A percentile compares a stretch with the other conserved stretches of the same genome.
These are phyloP conservation scores for Castanea sativa DNA, from an alignment of 306 rosid species.

Conservation along the genomic window DNA sequence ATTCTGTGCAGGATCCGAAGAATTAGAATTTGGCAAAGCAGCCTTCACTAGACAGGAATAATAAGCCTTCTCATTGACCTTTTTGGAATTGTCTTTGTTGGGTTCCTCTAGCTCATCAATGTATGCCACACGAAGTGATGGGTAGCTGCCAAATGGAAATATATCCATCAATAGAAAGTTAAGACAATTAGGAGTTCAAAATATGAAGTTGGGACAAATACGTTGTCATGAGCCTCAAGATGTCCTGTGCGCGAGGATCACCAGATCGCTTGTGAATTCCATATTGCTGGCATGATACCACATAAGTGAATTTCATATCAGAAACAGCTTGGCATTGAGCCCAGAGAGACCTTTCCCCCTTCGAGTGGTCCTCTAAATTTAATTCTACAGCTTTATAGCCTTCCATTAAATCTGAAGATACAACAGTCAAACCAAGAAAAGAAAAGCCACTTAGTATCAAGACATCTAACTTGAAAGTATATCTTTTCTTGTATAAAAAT, in stretches of 20 bases:
- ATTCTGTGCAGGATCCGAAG: constrained; percentile 77
- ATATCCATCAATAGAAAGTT: constrained; percentile 7
- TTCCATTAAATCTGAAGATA: constrained; percentile 78
- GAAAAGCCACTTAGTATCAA: neutral
- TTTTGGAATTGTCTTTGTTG: constrained; percentile 73
- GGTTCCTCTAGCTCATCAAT: constrained; percentile 95
- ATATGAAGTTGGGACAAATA: constrained; percentile 28
- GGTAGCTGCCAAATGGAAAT: constrained; percentile 57
- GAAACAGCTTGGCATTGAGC: constrained; percentile 93
- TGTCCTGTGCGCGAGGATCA: constrained; percentile 83
- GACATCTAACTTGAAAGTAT: neutral
- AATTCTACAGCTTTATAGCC: constrained; percentile 89
- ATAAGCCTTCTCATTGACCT: constrained; percentile 69
- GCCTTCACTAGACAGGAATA: constrained; percentile 93
- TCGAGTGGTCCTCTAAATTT: constrained; percentile 75
- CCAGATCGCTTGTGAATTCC: constrained; percentile 94
- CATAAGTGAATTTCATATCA: constrained; percentile 95
- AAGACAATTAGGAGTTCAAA: neutral
- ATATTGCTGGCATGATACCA: constrained; percentile 92
- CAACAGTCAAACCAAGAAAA: constrained; percentile 12
- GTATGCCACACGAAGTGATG: constrained; percentile 94
- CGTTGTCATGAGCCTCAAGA: constrained; percentile 87
- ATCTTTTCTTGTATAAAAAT: neutral
- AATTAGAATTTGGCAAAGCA: constrained; percentile 78
- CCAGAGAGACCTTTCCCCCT: constrained; percentile 84